Base-by-base conservation (phyloP, 768 basidiomycete species). In the Steccherinum ochraceum region DNA sequence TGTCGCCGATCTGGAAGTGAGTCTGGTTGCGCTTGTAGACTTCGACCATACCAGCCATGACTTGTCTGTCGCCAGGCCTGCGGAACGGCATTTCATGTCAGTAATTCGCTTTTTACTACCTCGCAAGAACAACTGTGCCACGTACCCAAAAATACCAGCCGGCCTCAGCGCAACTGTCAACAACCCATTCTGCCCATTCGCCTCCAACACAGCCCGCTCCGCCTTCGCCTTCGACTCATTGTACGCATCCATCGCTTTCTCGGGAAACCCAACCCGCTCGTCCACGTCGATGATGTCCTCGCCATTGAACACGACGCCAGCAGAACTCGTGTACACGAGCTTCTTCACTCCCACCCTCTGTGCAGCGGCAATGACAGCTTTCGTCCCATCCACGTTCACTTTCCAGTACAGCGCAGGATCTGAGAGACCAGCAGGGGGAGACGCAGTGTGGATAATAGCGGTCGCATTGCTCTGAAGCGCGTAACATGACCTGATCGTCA, bases 371-470 rank as follows among this genome's bases (percentile, higher is more conserved):
- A 99, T 86, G 41, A 97, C 77, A 0, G 89, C 81, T 58, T 79
- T 79, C 1, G 93, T 95, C 5, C 93, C 95, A 35, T 91, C 83
- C 3, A 98, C 91, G 63, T 98, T 98, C 60, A 99, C 95, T 64
- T 88, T 91, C 69, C 80, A 84, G 71, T 89, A 96, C 10, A 97
- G 64, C 1, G 80, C 80, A 0, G 80, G 73, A 56, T 88, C 75
- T 50, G 80, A 79, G 47, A 79, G 56, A 47, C 80, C 89, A 57
- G 83, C 86, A 4, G 80, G 80, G 0, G 83, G 84, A 5, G 93
- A 94, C 16, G 94, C 96, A 10, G 94, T 97, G 67, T 99, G 96
- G 55, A 99, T 91, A 55, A 98, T 88, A 60, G 88, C 90, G 0
- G 91, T 93, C 23, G 92, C 78, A 35, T 83, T 82, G 54, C 85